Evolutionary conservation across 1,284 basidiomycete species (phyloP).

Genomic region (Trichosporon sp.): DNA sequence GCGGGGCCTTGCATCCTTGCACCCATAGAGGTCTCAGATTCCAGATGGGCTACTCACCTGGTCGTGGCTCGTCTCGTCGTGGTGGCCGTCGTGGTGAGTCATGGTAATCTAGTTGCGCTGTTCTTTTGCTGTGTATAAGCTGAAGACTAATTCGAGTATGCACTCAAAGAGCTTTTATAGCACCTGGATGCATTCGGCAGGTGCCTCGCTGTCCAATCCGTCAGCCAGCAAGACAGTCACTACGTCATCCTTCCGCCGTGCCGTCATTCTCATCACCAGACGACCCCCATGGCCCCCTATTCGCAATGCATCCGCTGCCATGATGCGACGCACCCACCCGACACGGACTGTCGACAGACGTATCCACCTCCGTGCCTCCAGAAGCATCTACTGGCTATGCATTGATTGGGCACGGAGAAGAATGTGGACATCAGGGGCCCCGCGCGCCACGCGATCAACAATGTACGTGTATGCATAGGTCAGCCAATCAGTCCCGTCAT

Average conservation of each 20-base stretch:
- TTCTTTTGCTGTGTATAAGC: neutral
- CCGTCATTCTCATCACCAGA: neutral
- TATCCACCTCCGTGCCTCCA: neutral
- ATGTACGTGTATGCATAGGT: too few relatives aligned
- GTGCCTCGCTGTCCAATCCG: neutral
- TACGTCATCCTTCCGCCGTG: neutral
- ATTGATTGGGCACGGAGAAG: too few relatives aligned
- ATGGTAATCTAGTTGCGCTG: slow-evolving; percentile 1
- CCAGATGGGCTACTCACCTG: too few relatives aligned
- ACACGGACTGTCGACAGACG: neutral
- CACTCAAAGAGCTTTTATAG: neutral
- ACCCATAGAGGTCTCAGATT: too few relatives aligned
- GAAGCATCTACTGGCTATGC: neutral
- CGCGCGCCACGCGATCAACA: too few relatives aligned
- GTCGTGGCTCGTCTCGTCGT: slow-evolving; percentile 8
- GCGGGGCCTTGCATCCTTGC: too few relatives aligned
- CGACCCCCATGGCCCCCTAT: neutral
- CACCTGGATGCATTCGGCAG: neutral
- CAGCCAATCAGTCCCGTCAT: too few relatives aligned
- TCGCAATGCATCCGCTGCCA: neutral
- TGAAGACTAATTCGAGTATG: neutral
- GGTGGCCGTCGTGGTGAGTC: slow-evolving; percentile 19
- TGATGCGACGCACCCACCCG: too few relatives aligned
- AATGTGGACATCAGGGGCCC: too few relatives aligned
- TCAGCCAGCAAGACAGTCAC: neutral